Base-by-base conservation (phyloP, 2,329 filamentous ascomycete genomes). In the Colletotrichum sp. region DNA sequence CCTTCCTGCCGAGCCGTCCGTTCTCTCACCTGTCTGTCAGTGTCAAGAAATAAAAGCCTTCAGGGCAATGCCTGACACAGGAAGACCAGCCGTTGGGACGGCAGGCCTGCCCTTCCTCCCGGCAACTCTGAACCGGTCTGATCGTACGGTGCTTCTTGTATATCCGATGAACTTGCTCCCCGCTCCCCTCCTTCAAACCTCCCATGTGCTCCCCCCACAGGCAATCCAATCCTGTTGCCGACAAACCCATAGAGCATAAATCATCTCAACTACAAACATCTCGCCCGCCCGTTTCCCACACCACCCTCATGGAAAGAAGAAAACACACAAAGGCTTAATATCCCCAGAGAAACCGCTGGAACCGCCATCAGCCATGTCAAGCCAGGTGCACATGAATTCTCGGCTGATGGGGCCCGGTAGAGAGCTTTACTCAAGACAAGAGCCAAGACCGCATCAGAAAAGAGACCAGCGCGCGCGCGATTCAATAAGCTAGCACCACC, bases 131-230 rank as follows among this genome's bases (percentile, higher is more conserved):
- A 49, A 63, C 52, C 69, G 63, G 72, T 68, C 55, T 72, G 44
- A 67, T 57, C 36, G 24, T 57, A 30, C 8, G 18, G 44, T 52
- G 44, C 44, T 49, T 49, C 18, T 52, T 13, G 44, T 52, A 69
- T 63, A 63, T 72, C 63, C 73, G 70, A 72, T 64, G 73, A 72
- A 72, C 73, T 55, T 63, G n/a, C 52, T 36, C 49, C 24, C 34
- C 64, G 34, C 34, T 34, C 16, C 71, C 30, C 18, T 34, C 28
- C 26, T 30, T 57, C 66, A 44, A n/a, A 26, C 32, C 24, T n/a
- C 34, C 32, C 16, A 18, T 36, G 8, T 21, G 21, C 72, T 28
- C 26, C 28, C 24, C 62, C 62, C 57, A 63, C 57, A 63, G n/a
- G 18, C 55, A 49, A 9, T 28, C 18, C 64, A 34, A 64, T 49